Evolutionary conservation across 805 yeast genomes (phyloP).

Genomic region (Yamadazyma endophytica): DNA sequence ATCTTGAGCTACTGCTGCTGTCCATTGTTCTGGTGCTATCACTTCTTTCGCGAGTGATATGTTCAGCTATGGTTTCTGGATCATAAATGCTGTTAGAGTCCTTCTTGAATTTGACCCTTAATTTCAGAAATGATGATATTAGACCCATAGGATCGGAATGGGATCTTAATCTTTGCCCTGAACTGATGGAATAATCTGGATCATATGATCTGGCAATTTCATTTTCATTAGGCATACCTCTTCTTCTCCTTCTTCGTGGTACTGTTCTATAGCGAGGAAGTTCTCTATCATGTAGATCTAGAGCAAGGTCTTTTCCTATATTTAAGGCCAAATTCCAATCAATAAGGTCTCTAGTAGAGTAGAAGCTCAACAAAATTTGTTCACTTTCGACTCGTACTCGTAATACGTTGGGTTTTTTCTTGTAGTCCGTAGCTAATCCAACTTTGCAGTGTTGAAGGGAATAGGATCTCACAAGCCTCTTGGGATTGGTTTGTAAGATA

Average conservation of each 20-base stretch:
- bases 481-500: conserved; percentile 10
- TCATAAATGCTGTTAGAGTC: conserved; percentile 5
- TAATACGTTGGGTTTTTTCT: conserved; percentile 61
- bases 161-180: conserved; percentile 10
- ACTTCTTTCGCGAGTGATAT: not conserved
- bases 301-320: conserved; percentile 73
- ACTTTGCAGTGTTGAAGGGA: conserved; percentile 79
- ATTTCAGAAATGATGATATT: conserved; percentile 18
- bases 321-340: conserved; percentile 73
- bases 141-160: conserved; percentile 19
- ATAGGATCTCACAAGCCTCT: conserved; percentile 54
- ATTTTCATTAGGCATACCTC: conserved; percentile 4
- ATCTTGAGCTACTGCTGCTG: conserved; percentile 4
- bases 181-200: not conserved
- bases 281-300: conserved; percentile 69
- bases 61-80: not conserved
- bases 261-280: conserved; percentile 76
- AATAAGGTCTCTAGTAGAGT: conserved; percentile 60
- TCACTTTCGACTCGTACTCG: conserved; percentile 79
- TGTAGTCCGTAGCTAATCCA: conserved; percentile 85
- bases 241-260: conserved; percentile 65
- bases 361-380: conserved; percentile 69
- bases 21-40: not conserved
- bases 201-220: conserved; percentile 1
- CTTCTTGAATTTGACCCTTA: conserved; percentile 17